Evolutionary conservation across 148 eudicot species (phyloP).

Genomic region (Rhododendron mucronatum): DNA sequence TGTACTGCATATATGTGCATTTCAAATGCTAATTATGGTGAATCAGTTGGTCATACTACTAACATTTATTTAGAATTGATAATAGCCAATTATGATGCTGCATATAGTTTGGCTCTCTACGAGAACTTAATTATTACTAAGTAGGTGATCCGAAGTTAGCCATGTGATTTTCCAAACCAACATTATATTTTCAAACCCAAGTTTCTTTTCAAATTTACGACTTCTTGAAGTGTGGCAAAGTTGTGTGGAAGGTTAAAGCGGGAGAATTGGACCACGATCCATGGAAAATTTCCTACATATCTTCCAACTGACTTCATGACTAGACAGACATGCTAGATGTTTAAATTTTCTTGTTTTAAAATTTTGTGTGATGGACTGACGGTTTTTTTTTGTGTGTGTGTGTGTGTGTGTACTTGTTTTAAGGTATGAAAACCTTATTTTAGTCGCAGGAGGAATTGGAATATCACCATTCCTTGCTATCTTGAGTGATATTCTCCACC

Average conservation of each 20-base stretch:
- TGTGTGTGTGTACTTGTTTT: not conserved
- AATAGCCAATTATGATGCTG: not conserved
- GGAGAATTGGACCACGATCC: not conserved
- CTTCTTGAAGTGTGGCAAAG: not conserved
- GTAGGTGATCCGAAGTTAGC: not conserved
- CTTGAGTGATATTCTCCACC: conserved; percentile 65
- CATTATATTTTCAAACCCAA: not conserved
- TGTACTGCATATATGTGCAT: not conserved
- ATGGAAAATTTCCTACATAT: not conserved
- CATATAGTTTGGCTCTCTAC: not conserved
- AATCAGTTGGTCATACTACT: not conserved
- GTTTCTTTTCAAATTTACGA: not conserved
- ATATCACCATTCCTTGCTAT: conserved; percentile 84
- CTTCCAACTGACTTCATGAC: not conserved
- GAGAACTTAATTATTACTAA: not conserved
- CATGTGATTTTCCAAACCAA: not conserved
- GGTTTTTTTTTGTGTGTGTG: not conserved
- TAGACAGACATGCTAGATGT: not conserved
- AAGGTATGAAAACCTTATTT: conserved; percentile 70
- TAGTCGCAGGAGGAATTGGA: conserved; percentile 93
- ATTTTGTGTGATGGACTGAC: not conserved
- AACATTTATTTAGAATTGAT: not conserved
- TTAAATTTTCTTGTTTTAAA: conserved; percentile 4
- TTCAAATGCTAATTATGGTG: not conserved
- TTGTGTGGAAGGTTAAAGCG: not conserved